Percentiles rank a stretch among this genome's conserved stretches.
Evolutionary conservation across 139 green algal genomes (phyloP).

Genomic region (Volvox reticuliferus): DNA sequence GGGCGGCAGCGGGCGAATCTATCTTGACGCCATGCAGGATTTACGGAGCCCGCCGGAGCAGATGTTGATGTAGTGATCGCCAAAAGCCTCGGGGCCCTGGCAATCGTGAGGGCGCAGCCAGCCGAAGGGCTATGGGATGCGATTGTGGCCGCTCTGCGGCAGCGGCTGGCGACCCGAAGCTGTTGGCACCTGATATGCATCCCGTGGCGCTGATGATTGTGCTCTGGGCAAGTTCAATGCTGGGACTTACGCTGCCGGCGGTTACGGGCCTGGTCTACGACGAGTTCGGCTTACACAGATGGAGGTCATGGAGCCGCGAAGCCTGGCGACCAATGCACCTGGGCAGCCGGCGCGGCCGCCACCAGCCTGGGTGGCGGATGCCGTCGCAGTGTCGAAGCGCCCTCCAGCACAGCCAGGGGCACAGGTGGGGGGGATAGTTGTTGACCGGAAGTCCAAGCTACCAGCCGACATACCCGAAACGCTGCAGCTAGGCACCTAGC

Average conservation of each 20-base stretch:
- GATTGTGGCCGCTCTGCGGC: background rate
- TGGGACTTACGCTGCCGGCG: slow-evolving; percentile 28
- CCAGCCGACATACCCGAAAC: too few relatives aligned
- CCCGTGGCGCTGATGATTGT: slow-evolving; percentile 17
- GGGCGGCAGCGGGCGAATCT: background rate
- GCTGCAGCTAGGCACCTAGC: too few relatives aligned
- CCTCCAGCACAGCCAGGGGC: background rate
- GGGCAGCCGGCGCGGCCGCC: slow-evolving; percentile 13
- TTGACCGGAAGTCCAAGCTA: too few relatives aligned
- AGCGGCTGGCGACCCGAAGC: background rate
- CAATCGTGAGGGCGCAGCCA: background rate
- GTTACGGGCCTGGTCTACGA: slow-evolving; percentile 24
- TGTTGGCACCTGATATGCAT: background rate
- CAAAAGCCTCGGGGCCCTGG: slow-evolving; percentile 42
- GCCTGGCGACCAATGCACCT: slow-evolving; percentile 19
- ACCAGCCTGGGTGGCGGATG: slow-evolving; percentile 1
- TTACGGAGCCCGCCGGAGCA: background rate
- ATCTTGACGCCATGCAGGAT: background rate
- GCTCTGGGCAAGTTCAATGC: slow-evolving; percentile 13
- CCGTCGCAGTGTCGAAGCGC: background rate
- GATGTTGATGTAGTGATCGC: background rate
- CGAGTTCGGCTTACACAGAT: background rate
- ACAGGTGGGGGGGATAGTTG: background rate
- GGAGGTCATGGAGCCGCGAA: slow-evolving; percentile 12
- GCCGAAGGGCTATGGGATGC: slow-evolving; percentile 23